Conservation (phyloP, 345 rosid species). For the Populus pruinosa region DNA sequence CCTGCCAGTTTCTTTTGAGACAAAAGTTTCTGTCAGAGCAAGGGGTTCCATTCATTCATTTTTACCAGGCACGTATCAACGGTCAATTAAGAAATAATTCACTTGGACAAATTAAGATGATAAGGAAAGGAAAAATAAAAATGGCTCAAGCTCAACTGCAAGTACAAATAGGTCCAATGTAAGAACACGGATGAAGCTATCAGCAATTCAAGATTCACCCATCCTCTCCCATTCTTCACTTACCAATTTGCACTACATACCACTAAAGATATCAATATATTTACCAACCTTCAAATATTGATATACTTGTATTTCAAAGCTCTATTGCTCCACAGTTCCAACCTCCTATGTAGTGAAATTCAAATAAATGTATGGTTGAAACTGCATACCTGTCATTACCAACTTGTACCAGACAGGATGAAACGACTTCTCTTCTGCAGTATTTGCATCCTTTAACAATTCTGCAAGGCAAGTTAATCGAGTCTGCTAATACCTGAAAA, state of each 20-base stretch:
- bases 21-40: too few species aligned
- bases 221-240: neutral
- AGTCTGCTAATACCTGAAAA: conserved; percentile 27
- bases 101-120: neutral
- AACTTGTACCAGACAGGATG: conserved; percentile 25
- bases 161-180: neutral
- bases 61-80: neutral
- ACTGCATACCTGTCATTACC: conserved; percentile 22
- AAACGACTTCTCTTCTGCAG: conserved; percentile 21
- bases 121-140: neutral
- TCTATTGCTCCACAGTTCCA: neutral
- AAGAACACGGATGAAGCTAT: neutral
- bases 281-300: neutral
- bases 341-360: neutral
- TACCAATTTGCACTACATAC: neutral
- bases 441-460: conserved; percentile 32
- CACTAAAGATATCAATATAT: neutral
- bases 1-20: neutral
- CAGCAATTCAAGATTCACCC: neutral
- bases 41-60: too few species aligned
- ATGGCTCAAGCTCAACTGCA: neutral
- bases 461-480: conserved; percentile 29
- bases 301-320: neutral
- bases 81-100: neutral
- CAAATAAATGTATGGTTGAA: too few species aligned